Base-by-base conservation (phyloP, 208 protist species). In the Leishmania tropica region DNA sequence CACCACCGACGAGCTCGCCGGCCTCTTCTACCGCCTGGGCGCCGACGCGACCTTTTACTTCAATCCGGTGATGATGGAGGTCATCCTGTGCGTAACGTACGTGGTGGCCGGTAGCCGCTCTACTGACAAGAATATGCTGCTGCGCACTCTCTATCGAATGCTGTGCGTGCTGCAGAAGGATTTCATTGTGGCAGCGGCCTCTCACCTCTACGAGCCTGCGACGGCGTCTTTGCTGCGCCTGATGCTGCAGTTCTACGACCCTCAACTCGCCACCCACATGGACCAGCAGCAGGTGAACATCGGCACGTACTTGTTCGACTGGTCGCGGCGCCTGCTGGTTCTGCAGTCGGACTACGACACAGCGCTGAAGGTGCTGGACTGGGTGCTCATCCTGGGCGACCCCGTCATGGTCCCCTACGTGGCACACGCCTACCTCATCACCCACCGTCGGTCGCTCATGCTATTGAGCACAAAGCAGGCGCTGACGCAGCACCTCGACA, bases 231-330 rank as follows among this genome's bases (percentile, higher is more conserved):
- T 97, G 56, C 87, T 97, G 53, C 89, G 92, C n/a, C 83, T 98
- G n/a, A 75, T 98, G 65, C 90, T 98, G 68, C 96, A 98, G 85
- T 98, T 98, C 85, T 95, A 95, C 71, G 95, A 97, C 85, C 95
- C 96, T 1, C 81, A 79, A 3, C 89, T 98, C 10, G 90, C 91
- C 31, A 82, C 91, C 5, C 93, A 97, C 87, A 84, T 98, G 54
- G 96, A 98, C 78, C 91, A 91, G 48, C 85, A 91, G 42, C 80
- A 92, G 71, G 84, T 95, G 2, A 87, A 96, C 80, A 79, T 91
- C 35, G 93, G 92, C 42, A 42, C 5, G 13, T 87, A 86, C 79
- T n/a, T 96, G 17, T 75, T 95, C 17, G 54, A 81, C 79, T 97
- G 91, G 93, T 79, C 91, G 81, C 83, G 87, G 28, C 79, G 84